phyloP scores from a whole-genome alignment of 148 eudicot genomes.

The Limonium bicolor region DNA sequence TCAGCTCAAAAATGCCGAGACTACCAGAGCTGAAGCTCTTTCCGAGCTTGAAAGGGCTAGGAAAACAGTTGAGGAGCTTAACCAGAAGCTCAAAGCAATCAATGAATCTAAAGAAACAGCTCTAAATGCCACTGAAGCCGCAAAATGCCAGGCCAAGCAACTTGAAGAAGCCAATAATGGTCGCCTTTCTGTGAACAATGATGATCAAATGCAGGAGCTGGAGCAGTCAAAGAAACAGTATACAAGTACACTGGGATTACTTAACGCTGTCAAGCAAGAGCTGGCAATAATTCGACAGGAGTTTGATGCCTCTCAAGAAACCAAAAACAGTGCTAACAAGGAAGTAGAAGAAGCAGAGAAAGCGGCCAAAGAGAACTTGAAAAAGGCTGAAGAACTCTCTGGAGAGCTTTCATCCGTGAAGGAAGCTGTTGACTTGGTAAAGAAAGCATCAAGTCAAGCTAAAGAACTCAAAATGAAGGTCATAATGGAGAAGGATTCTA shows the following conservation, averaged over 20 bases:
- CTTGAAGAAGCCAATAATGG: slow-evolving; percentile 22
- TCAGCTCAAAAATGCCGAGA: slow-evolving; percentile 29
- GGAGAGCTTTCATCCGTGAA: slow-evolving; percentile 23
- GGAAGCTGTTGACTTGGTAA: slow-evolving; percentile 34
- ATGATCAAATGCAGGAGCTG: slow-evolving; percentile 21
- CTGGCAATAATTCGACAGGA: slow-evolving; percentile 26
- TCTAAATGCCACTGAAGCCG: slow-evolving; percentile 31
- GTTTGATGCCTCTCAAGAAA: slow-evolving; percentile 17
- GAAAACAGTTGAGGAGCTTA: slow-evolving; percentile 15
- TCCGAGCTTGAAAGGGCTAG: slow-evolving; percentile 27
- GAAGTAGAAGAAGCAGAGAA: slow-evolving; percentile 40
- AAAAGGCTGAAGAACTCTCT: slow-evolving; percentile 25
- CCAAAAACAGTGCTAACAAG: slow-evolving; percentile 20
- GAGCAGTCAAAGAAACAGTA: slow-evolving; percentile 40
- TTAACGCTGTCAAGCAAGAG: slow-evolving; percentile 48
- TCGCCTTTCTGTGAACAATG: slow-evolving; percentile 9
- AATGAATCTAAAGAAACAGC: slow-evolving; percentile 32
- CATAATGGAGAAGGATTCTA: slow-evolving; percentile 37
- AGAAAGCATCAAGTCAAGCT: slow-evolving; percentile 21
- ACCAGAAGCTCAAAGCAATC: slow-evolving; percentile 28
- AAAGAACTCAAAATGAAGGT: slow-evolving; percentile 29
- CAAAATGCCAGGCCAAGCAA: slow-evolving; percentile 26
- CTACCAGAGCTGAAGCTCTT: slow-evolving; percentile 29
- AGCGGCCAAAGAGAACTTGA: slow-evolving; percentile 22
- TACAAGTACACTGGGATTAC: slow-evolving; percentile 30